These are phyloP conservation scores for Penicillium vulpinum DNA, from an alignment of 2,329 filamentous ascomycete genomes.

Conservation along the genomic window DNA sequence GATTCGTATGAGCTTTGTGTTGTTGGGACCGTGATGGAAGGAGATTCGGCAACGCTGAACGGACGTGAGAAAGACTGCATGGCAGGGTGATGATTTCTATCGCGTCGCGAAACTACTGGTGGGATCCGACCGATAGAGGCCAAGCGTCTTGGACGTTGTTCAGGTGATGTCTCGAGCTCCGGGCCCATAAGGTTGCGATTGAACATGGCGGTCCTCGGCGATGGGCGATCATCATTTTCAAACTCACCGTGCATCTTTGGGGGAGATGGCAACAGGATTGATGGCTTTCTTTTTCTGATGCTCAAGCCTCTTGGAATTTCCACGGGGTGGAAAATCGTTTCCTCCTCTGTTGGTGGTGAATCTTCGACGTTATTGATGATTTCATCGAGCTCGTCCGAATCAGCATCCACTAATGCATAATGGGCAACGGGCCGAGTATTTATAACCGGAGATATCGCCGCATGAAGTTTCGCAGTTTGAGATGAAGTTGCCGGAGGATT, in stretches of 20 bases:
- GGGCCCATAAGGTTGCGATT: slow-evolving; percentile 27
- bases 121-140: slow-evolving; percentile 85
- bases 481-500: slow-evolving; percentile 18
- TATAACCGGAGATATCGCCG: slow-evolving; percentile 40
- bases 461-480: slow-evolving; percentile 38
- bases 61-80: slow-evolving; percentile 83
- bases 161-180: slow-evolving; percentile 16
- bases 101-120: slow-evolving; percentile 68
- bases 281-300: slow-evolving; percentile 37
- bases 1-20: slow-evolving; percentile 25
- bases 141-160: slow-evolving; percentile 62
- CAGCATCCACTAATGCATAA: slow-evolving; percentile 58
- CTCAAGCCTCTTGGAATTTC: slow-evolving; percentile 32
- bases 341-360: slow-evolving; percentile 42
- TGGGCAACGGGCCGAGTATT: slow-evolving; percentile 53
- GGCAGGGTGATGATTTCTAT: slow-evolving; percentile 64
- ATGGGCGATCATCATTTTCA: slow-evolving; percentile 30
- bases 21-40: slow-evolving; percentile 40
- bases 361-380: slow-evolving; percentile 41
- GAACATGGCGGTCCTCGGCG: slow-evolving; percentile 40
- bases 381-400: slow-evolving; percentile 42
- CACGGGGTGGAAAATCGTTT: slow-evolving; percentile 21
- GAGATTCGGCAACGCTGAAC: slow-evolving; percentile 58
- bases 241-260: slow-evolving; percentile 39
- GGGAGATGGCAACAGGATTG: slow-evolving; percentile 46